Conservation (phyloP, 148 eudicot genomes). For the Drosera capensis region DNA sequence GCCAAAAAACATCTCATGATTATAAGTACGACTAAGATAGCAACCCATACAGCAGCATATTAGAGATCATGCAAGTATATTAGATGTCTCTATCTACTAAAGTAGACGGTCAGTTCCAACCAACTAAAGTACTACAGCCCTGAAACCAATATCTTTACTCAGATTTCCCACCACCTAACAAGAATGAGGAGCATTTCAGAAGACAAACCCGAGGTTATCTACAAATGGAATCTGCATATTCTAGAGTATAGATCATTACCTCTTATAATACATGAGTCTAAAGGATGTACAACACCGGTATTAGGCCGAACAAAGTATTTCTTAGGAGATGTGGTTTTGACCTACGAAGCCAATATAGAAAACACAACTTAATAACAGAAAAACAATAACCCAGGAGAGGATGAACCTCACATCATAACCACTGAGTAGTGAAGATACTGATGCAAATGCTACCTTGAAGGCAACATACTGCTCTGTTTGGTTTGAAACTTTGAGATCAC, state of each 20-base stretch:
- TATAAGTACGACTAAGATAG: not conserved
- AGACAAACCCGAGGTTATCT: not conserved
- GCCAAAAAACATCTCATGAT: slow-evolving; percentile 6
- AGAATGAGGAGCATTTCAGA: not conserved
- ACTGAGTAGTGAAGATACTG: not conserved
- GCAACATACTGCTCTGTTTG: slow-evolving; percentile 70
- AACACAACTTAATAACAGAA: slow-evolving; percentile 1
- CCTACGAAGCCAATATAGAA: slow-evolving; percentile 18
- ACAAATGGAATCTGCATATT: not conserved
- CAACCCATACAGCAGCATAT: not conserved
- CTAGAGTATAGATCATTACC: slow-evolving; percentile 22
- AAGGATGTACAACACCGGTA: slow-evolving; percentile 78
- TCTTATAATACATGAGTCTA: slow-evolving; percentile 78
- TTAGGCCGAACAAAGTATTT: slow-evolving; percentile 89
- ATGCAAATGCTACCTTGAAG: slow-evolving; percentile 53
- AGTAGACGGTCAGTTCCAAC: too few relatives aligned
- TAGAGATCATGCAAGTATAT: not conserved
- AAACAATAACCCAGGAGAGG: not conserved
- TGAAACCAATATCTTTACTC: too few relatives aligned
- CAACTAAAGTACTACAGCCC: too few relatives aligned
- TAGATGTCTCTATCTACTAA: too few relatives aligned
- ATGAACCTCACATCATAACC: not conserved
- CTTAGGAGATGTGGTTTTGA: slow-evolving; percentile 91
- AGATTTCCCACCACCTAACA: too few relatives aligned
- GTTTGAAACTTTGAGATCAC: slow-evolving; percentile 78